Conservation (phyloP, 2,329 filamentous ascomycete species). For the Ophiostoma himal-ulmi region DNA sequence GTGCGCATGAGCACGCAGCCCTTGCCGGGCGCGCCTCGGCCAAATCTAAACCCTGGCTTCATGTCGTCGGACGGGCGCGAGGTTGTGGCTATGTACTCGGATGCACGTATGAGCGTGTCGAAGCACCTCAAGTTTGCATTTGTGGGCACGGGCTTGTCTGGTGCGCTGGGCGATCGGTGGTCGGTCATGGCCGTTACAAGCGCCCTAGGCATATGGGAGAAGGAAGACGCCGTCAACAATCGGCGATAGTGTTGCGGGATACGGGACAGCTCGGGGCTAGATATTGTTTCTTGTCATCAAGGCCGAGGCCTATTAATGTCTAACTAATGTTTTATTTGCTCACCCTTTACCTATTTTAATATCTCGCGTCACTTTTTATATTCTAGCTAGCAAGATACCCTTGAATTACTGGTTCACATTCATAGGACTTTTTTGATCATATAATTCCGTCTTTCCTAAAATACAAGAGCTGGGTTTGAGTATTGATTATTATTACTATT, state of each 20-base stretch:
- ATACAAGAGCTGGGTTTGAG: too few species aligned
- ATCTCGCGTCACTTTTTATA: neutral
- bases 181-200: slow-evolving; percentile 40
- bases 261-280: neutral
- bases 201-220: slow-evolving; percentile 33
- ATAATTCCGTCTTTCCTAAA: neutral
- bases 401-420: neutral
- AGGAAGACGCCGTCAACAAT: slow-evolving; percentile 21
- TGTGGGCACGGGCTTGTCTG: slow-evolving; percentile 36
- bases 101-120: slow-evolving; percentile 31
- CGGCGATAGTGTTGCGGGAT: slow-evolving; percentile 12
- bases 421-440: neutral
- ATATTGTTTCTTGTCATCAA: neutral
- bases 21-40: slow-evolving; percentile 20
- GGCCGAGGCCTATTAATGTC: neutral
- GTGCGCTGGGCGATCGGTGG: slow-evolving; percentile 40
- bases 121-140: slow-evolving; percentile 39
- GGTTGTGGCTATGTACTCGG: slow-evolving; percentile 40
- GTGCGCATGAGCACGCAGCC: slow-evolving; percentile 32
- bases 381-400: neutral
- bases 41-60: slow-evolving; percentile 24
- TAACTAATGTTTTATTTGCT: neutral
- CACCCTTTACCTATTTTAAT: neutral
- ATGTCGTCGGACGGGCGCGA: slow-evolving; percentile 36
- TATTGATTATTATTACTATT: too few species aligned